Evolutionary conservation across 1,139 yeast genomes (phyloP).

Genomic region (Pneumocystis sp.): DNA sequence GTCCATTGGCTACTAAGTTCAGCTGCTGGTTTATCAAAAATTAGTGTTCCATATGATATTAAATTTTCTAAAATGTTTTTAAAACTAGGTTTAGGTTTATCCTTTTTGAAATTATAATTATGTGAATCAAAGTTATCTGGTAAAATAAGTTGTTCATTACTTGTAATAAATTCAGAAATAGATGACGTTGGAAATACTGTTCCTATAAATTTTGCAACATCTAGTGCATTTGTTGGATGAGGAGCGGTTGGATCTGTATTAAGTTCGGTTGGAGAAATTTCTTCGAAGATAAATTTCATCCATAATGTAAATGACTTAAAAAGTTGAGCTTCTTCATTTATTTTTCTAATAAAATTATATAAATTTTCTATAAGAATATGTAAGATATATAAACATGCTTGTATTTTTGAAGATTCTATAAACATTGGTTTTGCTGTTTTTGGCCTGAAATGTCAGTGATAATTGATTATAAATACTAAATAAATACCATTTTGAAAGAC

Average conservation of each 20-base stretch:
- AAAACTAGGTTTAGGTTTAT: neutral
- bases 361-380: conserved; percentile 1
- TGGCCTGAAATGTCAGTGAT: neutral
- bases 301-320: conserved; percentile 14
- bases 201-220: neutral
- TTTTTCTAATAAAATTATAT: conserved; percentile 1
- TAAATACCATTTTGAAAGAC: conserved; percentile 1
- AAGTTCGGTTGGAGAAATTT: conserved; percentile 1
- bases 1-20: neutral
- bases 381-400: neutral
- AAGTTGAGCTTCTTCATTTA: conserved; percentile 11
- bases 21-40: neutral
- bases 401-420: neutral
- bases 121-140: neutral
- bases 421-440: neutral
- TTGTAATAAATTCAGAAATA: neutral
- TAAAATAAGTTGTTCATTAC: neutral
- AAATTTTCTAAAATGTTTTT: neutral
- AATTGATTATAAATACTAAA: neutral
- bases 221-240: neutral
- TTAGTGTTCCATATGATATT: neutral
- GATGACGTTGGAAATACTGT: neutral
- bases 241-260: neutral
- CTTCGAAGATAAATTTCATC: conserved; percentile 13
- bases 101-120: neutral